Evolutionary conservation across 257 asterid genomes (phyloP), one percentile per base, ranked within the genome.

Genomic region (Scutellaria barbata): DNA sequence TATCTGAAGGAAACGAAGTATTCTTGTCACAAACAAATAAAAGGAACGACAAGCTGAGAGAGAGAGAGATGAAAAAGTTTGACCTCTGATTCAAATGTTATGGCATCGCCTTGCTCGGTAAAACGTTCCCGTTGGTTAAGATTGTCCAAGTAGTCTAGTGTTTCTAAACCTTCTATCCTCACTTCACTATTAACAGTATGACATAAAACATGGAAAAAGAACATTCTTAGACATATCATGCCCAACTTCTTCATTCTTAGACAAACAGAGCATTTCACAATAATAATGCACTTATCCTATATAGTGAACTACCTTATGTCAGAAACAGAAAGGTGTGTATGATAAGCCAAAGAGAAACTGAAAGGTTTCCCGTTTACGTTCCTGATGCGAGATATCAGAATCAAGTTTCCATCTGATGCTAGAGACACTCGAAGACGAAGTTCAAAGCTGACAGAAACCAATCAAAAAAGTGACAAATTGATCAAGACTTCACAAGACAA

Each of bases 21-120:
- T 56, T 25, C 54, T 66, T 25, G 13, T 45, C 42, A 17, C 9
- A 7, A 10, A 6, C 56, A 43, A 39, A n/a, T 40, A 5, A 48
- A 37, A 46, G 46, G 30, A 25, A 25, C 3, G 30, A 25, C 3
- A 25, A 25, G 30, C 30, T 30, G 5, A 2, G 35, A 30, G 35
- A 30, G 35, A 30, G 35, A 30, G 35, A 30, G 35, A 30, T 30
- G 35, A 30, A 3, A 30, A 30, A 5, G 3, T 30, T 69, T 55
- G 77, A 92, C 99, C 97, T 95, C 98, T 3, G 94, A 86, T 77
- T 95, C 99, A 78, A 95, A 92, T 62, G 99, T 95, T 45, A 94
- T 63, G 58, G 99, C 99, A 71, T 94, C 98, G 18, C 92, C 98
- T 74, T 91, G 98, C 82, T 91, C 99, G 5, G 99, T 92, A 68